A percentile compares a stretch with the other conserved stretches of the same genome.
Conservation (phyloP, 1,284 basidiomycete genomes). For the Puccinia horiana region DNA sequence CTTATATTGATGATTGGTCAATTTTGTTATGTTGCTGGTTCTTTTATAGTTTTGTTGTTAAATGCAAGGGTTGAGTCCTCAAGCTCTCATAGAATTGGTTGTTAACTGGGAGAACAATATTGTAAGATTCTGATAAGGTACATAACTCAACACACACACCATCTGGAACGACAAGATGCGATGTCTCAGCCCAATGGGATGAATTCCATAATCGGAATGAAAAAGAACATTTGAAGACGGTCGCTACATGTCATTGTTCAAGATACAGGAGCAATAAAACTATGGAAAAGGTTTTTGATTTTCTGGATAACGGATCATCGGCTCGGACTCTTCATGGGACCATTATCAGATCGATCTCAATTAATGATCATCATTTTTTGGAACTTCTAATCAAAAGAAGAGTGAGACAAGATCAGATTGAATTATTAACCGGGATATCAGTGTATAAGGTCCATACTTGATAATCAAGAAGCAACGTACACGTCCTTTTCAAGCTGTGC, state of each 20-base stretch:
- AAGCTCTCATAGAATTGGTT: too few relatives aligned
- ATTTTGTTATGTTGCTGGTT: too few relatives aligned
- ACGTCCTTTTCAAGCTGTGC: conserved; percentile 27
- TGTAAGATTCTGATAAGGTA: too few relatives aligned
- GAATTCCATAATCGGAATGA: too few relatives aligned
- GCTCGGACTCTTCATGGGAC: too few relatives aligned
- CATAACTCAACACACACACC: too few relatives aligned
- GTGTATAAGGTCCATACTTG: not conserved
- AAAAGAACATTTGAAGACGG: not conserved
- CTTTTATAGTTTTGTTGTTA: too few relatives aligned
- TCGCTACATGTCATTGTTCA: not conserved
- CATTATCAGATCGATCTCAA: not conserved
- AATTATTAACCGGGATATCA: not conserved
- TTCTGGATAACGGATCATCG: not conserved
- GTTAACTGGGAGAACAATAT: too few relatives aligned
- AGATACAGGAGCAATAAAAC: not conserved
- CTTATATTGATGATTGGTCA: too few relatives aligned
- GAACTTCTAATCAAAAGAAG: not conserved
- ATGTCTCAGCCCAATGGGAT: too few relatives aligned
- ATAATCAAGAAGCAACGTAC: not conserved
- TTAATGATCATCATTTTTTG: not conserved
- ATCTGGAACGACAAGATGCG: too few relatives aligned
- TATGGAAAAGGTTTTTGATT: not conserved
- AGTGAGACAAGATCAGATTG: not conserved
- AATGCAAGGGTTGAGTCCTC: too few relatives aligned